Percentiles rank a stretch among this genome's conserved stretches.
phyloP scores from a whole-genome alignment of 2,329 filamentous ascomycete genomes.

The Penicillium fuscoglaucum region DNA sequence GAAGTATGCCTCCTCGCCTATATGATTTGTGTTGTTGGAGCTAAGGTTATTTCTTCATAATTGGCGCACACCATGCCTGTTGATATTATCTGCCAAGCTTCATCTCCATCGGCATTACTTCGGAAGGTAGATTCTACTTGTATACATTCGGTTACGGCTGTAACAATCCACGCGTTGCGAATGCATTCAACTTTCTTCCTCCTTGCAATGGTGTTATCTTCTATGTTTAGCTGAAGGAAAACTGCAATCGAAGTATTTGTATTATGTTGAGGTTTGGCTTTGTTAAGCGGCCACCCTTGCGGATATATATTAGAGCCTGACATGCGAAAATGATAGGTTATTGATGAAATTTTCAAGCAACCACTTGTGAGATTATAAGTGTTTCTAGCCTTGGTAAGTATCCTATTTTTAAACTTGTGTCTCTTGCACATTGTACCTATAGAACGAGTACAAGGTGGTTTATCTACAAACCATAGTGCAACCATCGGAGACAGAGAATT shows the following conservation, averaged over 20 bases:
- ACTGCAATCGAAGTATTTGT: neutral
- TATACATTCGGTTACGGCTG: neutral
- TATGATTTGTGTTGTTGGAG: neutral
- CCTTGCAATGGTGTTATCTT: neutral
- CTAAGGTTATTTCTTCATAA: neutral
- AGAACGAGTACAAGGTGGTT: neutral
- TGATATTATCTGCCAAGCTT: neutral
- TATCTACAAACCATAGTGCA: neutral
- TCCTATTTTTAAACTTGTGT: too few relatives aligned
- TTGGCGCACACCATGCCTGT: neutral
- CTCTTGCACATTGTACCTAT: too few relatives aligned
- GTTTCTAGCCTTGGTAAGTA: neutral
- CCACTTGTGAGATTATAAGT: neutral
- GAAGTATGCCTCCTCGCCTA: neutral
- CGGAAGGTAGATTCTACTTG: neutral
- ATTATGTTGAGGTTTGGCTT: neutral
- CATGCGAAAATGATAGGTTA: neutral
- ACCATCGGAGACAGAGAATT: conserved; percentile 27
- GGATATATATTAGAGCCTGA: neutral
- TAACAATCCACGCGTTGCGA: neutral
- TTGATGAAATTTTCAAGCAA: too few relatives aligned
- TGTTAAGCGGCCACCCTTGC: neutral
- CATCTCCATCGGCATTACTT: neutral
- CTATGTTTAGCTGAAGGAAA: neutral
- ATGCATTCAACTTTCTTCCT: neutral